Evolutionary conservation across 2,329 filamentous ascomycete species (phyloP).

Genomic region (Emmonsia crescens): DNA sequence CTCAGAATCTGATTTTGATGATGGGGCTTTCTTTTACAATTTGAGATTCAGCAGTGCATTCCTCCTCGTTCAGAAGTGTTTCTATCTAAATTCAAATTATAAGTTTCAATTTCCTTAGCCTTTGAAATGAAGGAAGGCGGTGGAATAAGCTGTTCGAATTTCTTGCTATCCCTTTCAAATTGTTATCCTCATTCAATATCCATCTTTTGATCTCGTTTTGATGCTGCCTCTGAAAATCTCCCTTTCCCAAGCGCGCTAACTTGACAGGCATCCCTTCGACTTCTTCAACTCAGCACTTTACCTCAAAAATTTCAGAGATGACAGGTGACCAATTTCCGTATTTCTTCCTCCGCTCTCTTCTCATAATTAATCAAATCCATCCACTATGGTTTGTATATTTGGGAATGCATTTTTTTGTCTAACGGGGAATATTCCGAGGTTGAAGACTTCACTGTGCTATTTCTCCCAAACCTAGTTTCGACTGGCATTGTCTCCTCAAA

Average conservation of each 20-base stretch:
- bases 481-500: too few relatives aligned
- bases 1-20: neutral
- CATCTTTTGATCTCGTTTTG: neutral
- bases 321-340: too few relatives aligned
- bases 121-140: neutral
- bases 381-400: too few relatives aligned
- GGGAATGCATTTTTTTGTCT: too few relatives aligned
- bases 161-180: neutral
- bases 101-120: neutral
- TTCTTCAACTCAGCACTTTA: neutral
- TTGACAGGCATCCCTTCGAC: neutral
- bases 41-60: neutral
- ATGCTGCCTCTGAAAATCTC: neutral
- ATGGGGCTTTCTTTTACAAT: neutral
- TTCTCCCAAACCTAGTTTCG: too few relatives aligned
- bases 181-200: neutral
- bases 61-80: neutral
- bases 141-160: neutral
- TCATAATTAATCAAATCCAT: too few relatives aligned
- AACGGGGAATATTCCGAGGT: too few relatives aligned
- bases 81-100: neutral
- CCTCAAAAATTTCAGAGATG: neutral
- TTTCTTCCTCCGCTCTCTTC: too few relatives aligned
- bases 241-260: neutral
- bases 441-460: too few relatives aligned